These are phyloP conservation scores for Chaetothyriales sp. DNA, from an alignment of 2,329 filamentous ascomycete genomes.

Conservation along the genomic window DNA sequence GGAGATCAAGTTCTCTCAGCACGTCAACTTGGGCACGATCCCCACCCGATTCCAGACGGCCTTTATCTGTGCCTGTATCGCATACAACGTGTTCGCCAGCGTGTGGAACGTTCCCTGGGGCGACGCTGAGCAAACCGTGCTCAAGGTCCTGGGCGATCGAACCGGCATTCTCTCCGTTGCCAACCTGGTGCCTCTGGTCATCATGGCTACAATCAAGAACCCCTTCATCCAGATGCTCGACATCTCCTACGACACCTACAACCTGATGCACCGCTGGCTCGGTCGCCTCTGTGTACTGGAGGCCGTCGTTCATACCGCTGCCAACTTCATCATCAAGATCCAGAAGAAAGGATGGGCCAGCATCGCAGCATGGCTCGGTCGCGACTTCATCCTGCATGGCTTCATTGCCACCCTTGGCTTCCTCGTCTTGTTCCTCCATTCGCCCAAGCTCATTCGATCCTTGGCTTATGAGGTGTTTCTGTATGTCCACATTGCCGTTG, in stretches of 20 bases:
- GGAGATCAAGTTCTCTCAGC: conserved; percentile 29
- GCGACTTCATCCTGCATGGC: conserved; percentile 26
- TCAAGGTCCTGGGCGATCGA: conserved; percentile 30
- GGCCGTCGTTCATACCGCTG: conserved; percentile 52
- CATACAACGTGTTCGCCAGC: conserved; percentile 36
- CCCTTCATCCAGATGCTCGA: conserved; percentile 28
- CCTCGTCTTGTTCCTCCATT: conserved; percentile 50
- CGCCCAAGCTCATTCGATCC: conserved; percentile 68
- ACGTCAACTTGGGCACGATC: conserved; percentile 31
- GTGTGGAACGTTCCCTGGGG: conserved; percentile 30
- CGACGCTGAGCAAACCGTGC: conserved; percentile 20
- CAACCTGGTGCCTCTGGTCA: conserved; percentile 29
- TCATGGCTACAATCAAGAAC: conserved; percentile 30
- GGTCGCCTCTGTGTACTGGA: conserved; percentile 58
- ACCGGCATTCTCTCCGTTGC: conserved; percentile 27
- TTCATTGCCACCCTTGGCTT: conserved; percentile 40
- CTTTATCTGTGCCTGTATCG: conserved; percentile 26
- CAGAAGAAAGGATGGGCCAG: conserved; percentile 25
- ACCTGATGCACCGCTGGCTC: conserved; percentile 61
- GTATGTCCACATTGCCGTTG: conserved; percentile 66
- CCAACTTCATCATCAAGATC: conserved; percentile 60
- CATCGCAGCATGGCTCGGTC: conserved; percentile 19
- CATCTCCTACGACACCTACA: conserved; percentile 31
- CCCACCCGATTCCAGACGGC: conserved; percentile 33
- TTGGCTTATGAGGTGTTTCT: conserved; percentile 97